These are phyloP conservation scores for Chenopodium album DNA, from an alignment of 148 eudicot genomes.

Conservation along the genomic window DNA sequence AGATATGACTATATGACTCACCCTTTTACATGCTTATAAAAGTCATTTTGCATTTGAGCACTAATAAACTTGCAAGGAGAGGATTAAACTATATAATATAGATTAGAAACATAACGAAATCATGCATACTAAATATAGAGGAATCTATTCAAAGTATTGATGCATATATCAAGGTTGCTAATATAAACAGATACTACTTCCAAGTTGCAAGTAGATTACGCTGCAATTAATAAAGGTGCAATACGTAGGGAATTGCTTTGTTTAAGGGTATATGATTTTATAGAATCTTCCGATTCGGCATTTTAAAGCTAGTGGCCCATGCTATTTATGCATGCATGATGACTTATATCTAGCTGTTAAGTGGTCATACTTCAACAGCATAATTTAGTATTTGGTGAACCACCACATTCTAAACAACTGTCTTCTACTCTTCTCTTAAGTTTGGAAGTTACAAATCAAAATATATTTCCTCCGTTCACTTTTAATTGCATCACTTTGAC, in stretches of 20 bases:
- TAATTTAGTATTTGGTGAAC: conserved; percentile 22
- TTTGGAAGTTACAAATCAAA: not conserved
- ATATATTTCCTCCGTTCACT: too few species aligned
- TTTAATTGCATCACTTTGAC: too few species aligned
- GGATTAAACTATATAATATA: not conserved
- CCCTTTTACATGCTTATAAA: not conserved
- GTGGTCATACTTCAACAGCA: conserved; percentile 13
- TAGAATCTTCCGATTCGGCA: conserved; percentile 18
- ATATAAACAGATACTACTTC: not conserved
- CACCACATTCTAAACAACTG: conserved; percentile 22
- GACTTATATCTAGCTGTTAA: not conserved
- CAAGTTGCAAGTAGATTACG: not conserved
- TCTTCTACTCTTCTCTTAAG: too few species aligned
- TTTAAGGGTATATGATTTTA: not conserved
- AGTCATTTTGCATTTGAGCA: not conserved
- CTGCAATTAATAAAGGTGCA: not conserved
- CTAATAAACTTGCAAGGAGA: not conserved
- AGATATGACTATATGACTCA: not conserved
- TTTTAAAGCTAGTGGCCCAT: conserved; percentile 11
- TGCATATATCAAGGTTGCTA: not conserved
- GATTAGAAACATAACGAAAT: not conserved
- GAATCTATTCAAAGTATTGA: not conserved
- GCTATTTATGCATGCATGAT: not conserved
- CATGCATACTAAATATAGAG: not conserved
- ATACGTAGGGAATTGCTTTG: not conserved